Conservation (phyloP, 331 rosid species). For the Stylosanthes scabra region DNA sequence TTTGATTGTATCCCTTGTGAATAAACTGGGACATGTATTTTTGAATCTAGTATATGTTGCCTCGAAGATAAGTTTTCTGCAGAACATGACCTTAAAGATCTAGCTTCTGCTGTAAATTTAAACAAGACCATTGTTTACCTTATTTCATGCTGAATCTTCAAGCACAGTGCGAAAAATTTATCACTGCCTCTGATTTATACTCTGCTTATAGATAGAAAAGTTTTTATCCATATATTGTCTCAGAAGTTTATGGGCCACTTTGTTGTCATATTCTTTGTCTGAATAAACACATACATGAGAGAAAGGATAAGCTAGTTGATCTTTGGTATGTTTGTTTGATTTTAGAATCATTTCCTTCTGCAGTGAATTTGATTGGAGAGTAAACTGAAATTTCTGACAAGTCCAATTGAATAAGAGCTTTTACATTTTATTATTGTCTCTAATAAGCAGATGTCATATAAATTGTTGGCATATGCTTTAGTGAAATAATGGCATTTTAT, state of each 20-base stretch:
- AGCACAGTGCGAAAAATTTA: not conserved
- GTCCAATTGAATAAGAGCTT: not conserved
- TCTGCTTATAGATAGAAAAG: conserved; percentile 2
- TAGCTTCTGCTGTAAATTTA: conserved; percentile 11
- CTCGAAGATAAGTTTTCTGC: not conserved
- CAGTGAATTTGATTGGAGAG: not conserved
- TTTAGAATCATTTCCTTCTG: conserved; percentile 14
- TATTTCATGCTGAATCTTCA: not conserved
- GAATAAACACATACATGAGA: not conserved
- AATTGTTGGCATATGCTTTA: conserved; percentile 2
- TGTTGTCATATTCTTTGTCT: not conserved
- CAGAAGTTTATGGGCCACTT: not conserved
- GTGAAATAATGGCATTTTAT: not conserved
- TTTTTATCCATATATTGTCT: not conserved
- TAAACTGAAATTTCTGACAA: not conserved
- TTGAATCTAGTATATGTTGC: no score
- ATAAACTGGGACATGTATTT: no score
- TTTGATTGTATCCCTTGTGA: not conserved
- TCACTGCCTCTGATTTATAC: not conserved
- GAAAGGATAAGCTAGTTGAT: not conserved
- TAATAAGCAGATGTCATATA: not conserved
- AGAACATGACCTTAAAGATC: not conserved
- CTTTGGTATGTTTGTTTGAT: not conserved
- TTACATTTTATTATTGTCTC: not conserved
- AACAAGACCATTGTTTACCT: conserved; percentile 4